Conservation (phyloP, 1,139 yeast species). For the Nakaseomyces bracarensis region DNA sequence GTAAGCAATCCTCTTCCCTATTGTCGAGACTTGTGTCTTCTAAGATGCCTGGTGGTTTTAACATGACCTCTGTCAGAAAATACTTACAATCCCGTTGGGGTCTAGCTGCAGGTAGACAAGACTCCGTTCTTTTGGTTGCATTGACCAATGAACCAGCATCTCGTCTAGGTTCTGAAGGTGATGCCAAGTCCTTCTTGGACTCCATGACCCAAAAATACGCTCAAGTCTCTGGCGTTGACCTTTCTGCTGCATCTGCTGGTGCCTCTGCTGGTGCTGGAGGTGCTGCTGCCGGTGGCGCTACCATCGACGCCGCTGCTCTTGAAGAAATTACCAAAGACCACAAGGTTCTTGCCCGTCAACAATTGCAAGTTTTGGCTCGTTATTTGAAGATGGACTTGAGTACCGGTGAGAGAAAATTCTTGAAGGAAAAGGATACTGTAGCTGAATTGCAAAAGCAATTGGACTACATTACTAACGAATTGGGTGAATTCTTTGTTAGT, state of each 20-base stretch:
- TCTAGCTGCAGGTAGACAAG: slow-evolving; percentile 88
- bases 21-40: slow-evolving; percentile 88
- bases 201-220: slow-evolving; percentile 79
- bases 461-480: slow-evolving; percentile 88
- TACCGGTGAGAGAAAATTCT: slow-evolving; percentile 77
- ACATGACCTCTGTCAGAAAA: slow-evolving; percentile 83
- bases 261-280: slow-evolving; percentile 47
- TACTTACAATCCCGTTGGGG: slow-evolving; percentile 89
- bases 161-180: slow-evolving; percentile 78
- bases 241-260: slow-evolving; percentile 55
- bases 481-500: slow-evolving; percentile 88
- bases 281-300: slow-evolving; percentile 75
- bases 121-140: slow-evolving; percentile 72
- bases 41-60: slow-evolving; percentile 99
- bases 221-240: slow-evolving; percentile 65
- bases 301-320: slow-evolving; percentile 90
- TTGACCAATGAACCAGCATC: slow-evolving; percentile 84
- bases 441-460: slow-evolving; percentile 77
- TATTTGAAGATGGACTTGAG: slow-evolving; percentile 88
- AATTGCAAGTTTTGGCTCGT: slow-evolving; percentile 88
- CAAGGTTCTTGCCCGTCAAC: slow-evolving; percentile 85
- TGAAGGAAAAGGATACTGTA: slow-evolving; percentile 84
- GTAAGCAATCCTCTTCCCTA: slow-evolving; percentile 85
- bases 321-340: slow-evolving; percentile 91
- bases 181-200: slow-evolving; percentile 86